Evolutionary conservation across 164 flowering plant species (phyloP).

Genomic region (Saururus chinensis): DNA sequence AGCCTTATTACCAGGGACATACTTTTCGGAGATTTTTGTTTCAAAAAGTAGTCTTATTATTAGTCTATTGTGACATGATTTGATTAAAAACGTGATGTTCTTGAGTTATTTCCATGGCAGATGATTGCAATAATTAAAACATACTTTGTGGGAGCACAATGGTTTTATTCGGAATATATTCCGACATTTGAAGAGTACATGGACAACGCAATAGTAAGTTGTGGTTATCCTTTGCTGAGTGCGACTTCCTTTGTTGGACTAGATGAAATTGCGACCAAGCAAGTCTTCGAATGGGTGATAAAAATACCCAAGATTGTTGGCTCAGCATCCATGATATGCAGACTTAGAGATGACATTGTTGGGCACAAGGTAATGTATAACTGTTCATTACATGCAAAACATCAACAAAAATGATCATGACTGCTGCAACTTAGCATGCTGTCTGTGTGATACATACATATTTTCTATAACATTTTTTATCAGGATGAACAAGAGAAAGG

Average conservation of each 20-base stretch:
- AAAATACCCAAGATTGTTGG: constrained; percentile 5
- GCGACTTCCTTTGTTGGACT: constrained; percentile 16
- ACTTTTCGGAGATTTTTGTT: not conserved
- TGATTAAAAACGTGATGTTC: too few relatives aligned
- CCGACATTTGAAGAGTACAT: constrained; percentile 23
- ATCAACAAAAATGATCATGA: too few relatives aligned
- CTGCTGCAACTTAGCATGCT: too few relatives aligned
- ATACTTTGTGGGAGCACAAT: constrained; percentile 24
- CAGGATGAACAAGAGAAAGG: constrained; percentile 35
- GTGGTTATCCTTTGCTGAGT: constrained; percentile 4
- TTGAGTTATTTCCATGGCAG: constrained; percentile 6
- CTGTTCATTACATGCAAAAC: too few relatives aligned
- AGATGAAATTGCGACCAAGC: constrained; percentile 18
- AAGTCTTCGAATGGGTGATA: constrained; percentile 21
- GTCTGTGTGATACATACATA: not conserved
- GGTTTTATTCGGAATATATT: constrained; percentile 12
- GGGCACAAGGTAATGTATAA: constrained; percentile 8
- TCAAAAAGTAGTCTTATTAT: not conserved
- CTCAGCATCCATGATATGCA: constrained; percentile 1
- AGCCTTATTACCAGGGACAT: too few relatives aligned
- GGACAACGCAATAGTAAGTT: constrained; percentile 3
- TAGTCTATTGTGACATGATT: too few relatives aligned
- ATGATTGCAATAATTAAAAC: constrained; percentile 14
- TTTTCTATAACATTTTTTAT: not conserved
- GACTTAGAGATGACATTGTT: constrained; percentile 15